Evolutionary conservation across 2,329 filamentous ascomycete species (phyloP).

Genomic region (Bipolaris bicolor): DNA sequence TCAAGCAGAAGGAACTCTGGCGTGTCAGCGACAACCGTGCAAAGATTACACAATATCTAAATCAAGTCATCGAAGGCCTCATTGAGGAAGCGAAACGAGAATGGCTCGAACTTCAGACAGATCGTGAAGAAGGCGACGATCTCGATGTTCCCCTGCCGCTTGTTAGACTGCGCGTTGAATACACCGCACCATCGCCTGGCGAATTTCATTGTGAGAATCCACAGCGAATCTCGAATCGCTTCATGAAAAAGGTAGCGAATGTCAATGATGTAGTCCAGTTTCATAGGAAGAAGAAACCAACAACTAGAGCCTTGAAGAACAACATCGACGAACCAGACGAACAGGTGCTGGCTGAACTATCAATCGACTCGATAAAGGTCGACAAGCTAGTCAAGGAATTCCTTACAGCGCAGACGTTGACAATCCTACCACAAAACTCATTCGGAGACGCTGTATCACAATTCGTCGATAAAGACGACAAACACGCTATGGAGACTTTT

Average conservation of each 20-base stretch:
- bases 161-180: slow-evolving; percentile 89
- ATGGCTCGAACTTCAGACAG: slow-evolving; percentile 76
- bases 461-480: slow-evolving; percentile 95
- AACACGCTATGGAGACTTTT: slow-evolving; percentile 74
- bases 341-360: slow-evolving; percentile 64
- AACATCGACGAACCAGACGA: slow-evolving; percentile 68
- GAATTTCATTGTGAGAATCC: slow-evolving; percentile 93
- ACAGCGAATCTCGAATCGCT: slow-evolving; percentile 92
- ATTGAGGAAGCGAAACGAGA: slow-evolving; percentile 82
- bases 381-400: slow-evolving; percentile 89
- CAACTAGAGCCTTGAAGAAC: slow-evolving; percentile 55
- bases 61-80: slow-evolving; percentile 79
- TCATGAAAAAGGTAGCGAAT: slow-evolving; percentile 89
- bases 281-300: slow-evolving; percentile 79
- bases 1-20: slow-evolving; percentile 76
- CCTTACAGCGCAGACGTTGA: slow-evolving; percentile 83
- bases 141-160: slow-evolving; percentile 76
- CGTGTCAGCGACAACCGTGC: slow-evolving; percentile 82
- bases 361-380: slow-evolving; percentile 80
- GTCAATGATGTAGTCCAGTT: slow-evolving; percentile 93
- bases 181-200: slow-evolving; percentile 81
- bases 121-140: slow-evolving; percentile 60
- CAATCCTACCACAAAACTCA: slow-evolving; percentile 88
- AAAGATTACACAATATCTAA: slow-evolving; percentile 78
- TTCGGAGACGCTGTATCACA: slow-evolving; percentile 93